These are phyloP conservation scores for Thielaviopsis ethacetica DNA, from an alignment of 2,329 filamentous ascomycete species.

Conservation along the genomic window DNA sequence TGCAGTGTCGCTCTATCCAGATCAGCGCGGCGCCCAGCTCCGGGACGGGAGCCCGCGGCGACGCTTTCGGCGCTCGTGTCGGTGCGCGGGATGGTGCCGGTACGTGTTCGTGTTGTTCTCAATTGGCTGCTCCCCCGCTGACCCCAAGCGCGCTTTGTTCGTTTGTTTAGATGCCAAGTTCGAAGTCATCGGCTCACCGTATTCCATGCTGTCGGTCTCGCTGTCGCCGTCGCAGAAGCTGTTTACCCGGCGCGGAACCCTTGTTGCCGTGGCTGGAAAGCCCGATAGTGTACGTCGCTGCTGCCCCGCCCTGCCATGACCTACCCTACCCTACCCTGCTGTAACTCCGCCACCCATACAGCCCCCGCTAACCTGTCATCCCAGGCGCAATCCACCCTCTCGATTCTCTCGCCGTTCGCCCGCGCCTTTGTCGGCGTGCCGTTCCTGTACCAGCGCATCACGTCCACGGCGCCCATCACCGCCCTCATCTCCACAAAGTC, in stretches of 20 bases:
- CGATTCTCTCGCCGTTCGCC: constrained; percentile 67
- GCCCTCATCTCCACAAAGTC: constrained; percentile 81
- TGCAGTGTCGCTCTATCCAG: constrained; percentile 43
- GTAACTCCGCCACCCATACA: neutral
- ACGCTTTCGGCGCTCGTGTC: constrained; percentile 42
- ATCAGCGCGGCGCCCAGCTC: constrained; percentile 45
- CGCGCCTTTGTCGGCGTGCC: constrained; percentile 72
- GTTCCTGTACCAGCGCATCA: constrained; percentile 85
- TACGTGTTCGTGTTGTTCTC: constrained; percentile 17
- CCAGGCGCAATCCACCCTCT: constrained; percentile 76
- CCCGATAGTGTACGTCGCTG: constrained; percentile 57
- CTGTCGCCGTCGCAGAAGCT: constrained; percentile 87
- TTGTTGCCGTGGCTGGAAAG: constrained; percentile 81
- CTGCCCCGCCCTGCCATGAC: too few species aligned
- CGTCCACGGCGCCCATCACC: constrained; percentile 74
- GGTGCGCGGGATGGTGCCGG: constrained; percentile 33
- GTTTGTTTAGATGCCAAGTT: constrained; percentile 64
- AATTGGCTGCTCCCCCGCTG: neutral
- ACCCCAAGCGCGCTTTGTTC: neutral
- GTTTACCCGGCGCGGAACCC: constrained; percentile 78
- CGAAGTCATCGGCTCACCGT: constrained; percentile 79
- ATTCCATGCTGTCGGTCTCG: constrained; percentile 84
- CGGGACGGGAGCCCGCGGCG: constrained; percentile 34
- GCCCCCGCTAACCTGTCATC: neutral
- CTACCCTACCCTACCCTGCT: neutral